These are phyloP conservation scores for Rubia tinctorum DNA, from an alignment of 305 asterid species.

Conservation along the genomic window DNA sequence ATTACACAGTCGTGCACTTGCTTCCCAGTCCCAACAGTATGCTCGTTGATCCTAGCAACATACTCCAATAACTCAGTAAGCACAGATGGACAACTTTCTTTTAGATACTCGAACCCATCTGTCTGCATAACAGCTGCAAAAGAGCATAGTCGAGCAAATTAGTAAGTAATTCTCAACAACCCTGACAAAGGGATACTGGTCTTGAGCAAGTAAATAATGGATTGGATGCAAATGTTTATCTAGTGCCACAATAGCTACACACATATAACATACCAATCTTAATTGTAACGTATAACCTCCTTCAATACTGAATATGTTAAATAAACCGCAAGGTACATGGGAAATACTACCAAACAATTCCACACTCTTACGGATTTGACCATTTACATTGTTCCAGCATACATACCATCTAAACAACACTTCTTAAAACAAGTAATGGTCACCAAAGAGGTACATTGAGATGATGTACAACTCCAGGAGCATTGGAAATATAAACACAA, in stretches of 20 bases:
- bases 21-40: conserved; percentile 44
- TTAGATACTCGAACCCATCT: conserved; percentile 42
- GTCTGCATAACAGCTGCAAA: conserved; percentile 49
- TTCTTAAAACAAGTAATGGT: background rate
- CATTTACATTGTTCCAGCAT: background rate
- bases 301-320: too few species aligned
- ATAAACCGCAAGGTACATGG: background rate
- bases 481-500: background rate
- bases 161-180: background rate
- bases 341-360: background rate
- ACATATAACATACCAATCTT: background rate
- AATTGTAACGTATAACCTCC: background rate
- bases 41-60: conserved; percentile 56
- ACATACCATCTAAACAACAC: background rate
- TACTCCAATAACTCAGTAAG: conserved; percentile 38
- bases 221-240: background rate
- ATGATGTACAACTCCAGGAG: background rate
- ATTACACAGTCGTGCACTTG: conserved; percentile 47
- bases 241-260: background rate
- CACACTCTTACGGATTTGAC: background rate
- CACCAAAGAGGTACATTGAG: background rate
- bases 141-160: conserved; percentile 1
- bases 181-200: background rate
- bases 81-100: conserved; percentile 39
- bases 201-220: background rate